Evolutionary conservation across 306 rosid species (phyloP), one percentile per base, ranked within the genome.

Genomic region (Casuarina equisetifolia): DNA sequence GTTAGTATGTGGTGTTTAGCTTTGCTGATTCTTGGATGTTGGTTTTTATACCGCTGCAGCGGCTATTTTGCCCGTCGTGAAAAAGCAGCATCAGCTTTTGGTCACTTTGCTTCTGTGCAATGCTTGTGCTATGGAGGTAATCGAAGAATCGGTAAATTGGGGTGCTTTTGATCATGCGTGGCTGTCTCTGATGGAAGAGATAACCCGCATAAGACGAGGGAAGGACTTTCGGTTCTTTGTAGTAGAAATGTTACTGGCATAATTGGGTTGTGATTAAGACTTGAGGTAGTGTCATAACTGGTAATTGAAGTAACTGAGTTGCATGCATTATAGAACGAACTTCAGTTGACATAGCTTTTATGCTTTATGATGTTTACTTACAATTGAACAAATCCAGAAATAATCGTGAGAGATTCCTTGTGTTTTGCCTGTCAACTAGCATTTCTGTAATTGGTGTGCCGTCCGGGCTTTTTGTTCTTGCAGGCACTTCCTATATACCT

Each of bases 81-180:
- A 87, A 57, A 93, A 91, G 78, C 98, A 93, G 89, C 98, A 93
- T 71, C 98, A 93, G 81, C 76, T 93, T 72, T 88, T 90, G 75
- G 98, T 93, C 15, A 93, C 98, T 44, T 75, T 93, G 78, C 97
- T 93, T 74, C 90, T 93, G 6, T 87, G 96, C 52, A 93, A 93
- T 87, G 98, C 98, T 57, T 86, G 90, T 85, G 97, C 98, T 69
- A 93, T 91, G 97, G 98, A 93, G 98, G 98, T 93, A 84, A 8
- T 80, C 72, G 58, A 74, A 1, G 43, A 48, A 7, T 69, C 70
- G 6, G 4, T 12, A 46, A 52, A 51, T 63, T 35, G 2, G 15
- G 11, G 46, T 69, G 38, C 12, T 4, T 55, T n/a, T 76, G 19
- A 17, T 54, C 1, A 42, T 51, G 59, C 61, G 11, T 68, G 15